Evolutionary conservation across 495 filamentous ascomycete genomes (phyloP).

Genomic region (Cladorrhinum samala): DNA sequence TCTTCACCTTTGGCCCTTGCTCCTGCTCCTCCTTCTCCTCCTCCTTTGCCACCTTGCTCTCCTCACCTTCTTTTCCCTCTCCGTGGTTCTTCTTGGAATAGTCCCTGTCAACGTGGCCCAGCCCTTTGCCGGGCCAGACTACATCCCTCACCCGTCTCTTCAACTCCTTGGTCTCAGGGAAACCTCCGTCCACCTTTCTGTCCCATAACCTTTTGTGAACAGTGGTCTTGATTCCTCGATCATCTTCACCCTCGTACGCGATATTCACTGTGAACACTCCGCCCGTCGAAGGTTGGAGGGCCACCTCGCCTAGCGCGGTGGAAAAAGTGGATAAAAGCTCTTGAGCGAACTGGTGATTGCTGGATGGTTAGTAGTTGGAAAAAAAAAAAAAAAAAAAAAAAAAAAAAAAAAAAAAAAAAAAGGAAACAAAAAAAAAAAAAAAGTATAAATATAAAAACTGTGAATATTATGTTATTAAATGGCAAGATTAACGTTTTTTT

Average conservation of each 20-base stretch:
- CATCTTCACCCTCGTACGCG: not conserved
- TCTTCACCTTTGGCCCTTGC: too few relatives aligned
- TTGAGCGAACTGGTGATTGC: constrained; percentile 72
- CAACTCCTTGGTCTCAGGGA: constrained; percentile 87
- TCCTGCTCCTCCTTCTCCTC: not conserved
- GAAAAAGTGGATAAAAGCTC: constrained; percentile 96
- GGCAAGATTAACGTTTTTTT: not conserved
- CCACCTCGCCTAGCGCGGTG: constrained; percentile 78
- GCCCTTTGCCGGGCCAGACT: constrained; percentile 65
- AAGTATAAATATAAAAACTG: not conserved
- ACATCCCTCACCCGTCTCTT: constrained; percentile 83
- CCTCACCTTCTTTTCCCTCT: not conserved
- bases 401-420: not conserved
- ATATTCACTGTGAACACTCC: constrained; percentile 75
- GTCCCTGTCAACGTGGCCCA: constrained; percentile 75
- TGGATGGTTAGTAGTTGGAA: not conserved
- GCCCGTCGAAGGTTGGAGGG: constrained; percentile 80
- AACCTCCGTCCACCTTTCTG: constrained; percentile 79
- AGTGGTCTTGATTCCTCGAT: not conserved
- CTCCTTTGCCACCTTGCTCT: not conserved
- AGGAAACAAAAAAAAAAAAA: not conserved
- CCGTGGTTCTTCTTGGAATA: constrained; percentile 13
- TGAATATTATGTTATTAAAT: not conserved
- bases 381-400: not conserved
- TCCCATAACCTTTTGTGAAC: constrained; percentile 65